Evolutionary conservation across 1,284 basidiomycete species (phyloP).

Genomic region (Mycena sp.): DNA sequence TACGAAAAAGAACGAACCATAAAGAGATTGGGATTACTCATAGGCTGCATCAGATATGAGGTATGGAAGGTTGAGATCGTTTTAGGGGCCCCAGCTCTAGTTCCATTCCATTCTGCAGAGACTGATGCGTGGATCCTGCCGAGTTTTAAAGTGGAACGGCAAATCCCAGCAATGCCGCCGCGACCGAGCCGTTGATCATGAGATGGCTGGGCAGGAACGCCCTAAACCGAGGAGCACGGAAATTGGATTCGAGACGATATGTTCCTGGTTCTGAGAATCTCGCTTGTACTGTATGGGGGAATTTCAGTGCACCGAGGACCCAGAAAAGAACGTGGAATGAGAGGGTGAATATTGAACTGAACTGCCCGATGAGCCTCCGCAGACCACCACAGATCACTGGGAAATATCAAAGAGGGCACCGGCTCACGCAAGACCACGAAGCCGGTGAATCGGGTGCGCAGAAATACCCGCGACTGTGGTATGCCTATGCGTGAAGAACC

Average conservation of each 20-base stretch:
- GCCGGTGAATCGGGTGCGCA: background rate
- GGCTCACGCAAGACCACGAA: slow-evolving; percentile 13
- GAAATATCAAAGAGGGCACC: slow-evolving; percentile 12
- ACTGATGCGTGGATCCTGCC: background rate
- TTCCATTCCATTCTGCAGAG: slow-evolving; percentile 7
- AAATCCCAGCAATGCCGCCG: slow-evolving; percentile 1
- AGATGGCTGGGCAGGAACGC: background rate
- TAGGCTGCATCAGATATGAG: background rate
- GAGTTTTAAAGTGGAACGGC: slow-evolving; percentile 7
- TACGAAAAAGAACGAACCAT: background rate
- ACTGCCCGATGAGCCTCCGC: slow-evolving; percentile 20
- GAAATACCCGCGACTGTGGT: background rate
- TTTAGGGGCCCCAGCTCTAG: background rate
- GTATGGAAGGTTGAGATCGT: slow-evolving; percentile 4
- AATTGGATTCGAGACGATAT: slow-evolving; percentile 8
- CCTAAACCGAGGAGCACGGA: slow-evolving; percentile 24
- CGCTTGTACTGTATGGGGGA: slow-evolving; percentile 8
- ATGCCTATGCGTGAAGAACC: background rate
- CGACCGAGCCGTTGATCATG: slow-evolving; percentile 1
- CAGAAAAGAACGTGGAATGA: background rate
- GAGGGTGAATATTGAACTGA: slow-evolving; percentile 14
- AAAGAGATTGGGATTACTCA: background rate
- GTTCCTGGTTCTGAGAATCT: slow-evolving; percentile 27
- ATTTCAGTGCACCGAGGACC: slow-evolving; percentile 17
- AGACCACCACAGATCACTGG: background rate